Evolutionary conservation across 495 filamentous ascomycete genomes (phyloP).

Genomic region (Xylaria curta): DNA sequence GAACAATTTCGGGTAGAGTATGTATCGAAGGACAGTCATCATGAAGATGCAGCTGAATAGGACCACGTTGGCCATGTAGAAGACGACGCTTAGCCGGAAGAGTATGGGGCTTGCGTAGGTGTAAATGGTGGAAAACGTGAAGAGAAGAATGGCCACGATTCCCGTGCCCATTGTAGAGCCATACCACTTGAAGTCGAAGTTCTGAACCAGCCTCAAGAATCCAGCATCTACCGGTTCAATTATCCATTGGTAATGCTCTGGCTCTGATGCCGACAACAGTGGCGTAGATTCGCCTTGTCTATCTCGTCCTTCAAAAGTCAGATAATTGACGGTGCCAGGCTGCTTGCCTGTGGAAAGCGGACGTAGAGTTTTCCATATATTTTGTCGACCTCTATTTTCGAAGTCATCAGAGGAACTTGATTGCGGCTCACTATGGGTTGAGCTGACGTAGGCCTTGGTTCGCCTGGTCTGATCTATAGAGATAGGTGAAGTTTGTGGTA

Average conservation of each 20-base stretch:
- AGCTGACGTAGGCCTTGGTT: neutral
- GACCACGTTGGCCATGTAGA: conserved; percentile 62
- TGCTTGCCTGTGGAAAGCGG: neutral
- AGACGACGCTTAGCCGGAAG: conserved; percentile 51
- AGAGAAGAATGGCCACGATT: conserved; percentile 62
- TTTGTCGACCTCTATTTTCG: neutral
- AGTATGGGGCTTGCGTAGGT: conserved; percentile 39
- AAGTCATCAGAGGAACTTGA: neutral
- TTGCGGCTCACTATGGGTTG: neutral
- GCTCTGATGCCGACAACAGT: neutral
- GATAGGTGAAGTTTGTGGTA: neutral
- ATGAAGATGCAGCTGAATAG: conserved; percentile 55
- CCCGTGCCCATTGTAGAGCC: conserved; percentile 70
- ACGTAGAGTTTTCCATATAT: neutral
- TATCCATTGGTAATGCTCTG: conserved; percentile 11
- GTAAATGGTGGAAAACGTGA: conserved; percentile 22
- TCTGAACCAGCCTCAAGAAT: conserved; percentile 53
- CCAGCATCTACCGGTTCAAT: conserved; percentile 32
- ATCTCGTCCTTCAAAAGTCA: neutral
- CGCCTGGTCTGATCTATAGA: neutral
- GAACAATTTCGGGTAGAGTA: conserved; percentile 64
- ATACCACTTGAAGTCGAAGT: conserved; percentile 59
- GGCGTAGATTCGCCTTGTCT: neutral
- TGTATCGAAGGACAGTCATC: conserved; percentile 61
- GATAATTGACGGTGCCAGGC: conserved; percentile 4